These are phyloP conservation scores for Vitis amurensis DNA, from an alignment of 164 flowering plant species.

Conservation along the genomic window DNA sequence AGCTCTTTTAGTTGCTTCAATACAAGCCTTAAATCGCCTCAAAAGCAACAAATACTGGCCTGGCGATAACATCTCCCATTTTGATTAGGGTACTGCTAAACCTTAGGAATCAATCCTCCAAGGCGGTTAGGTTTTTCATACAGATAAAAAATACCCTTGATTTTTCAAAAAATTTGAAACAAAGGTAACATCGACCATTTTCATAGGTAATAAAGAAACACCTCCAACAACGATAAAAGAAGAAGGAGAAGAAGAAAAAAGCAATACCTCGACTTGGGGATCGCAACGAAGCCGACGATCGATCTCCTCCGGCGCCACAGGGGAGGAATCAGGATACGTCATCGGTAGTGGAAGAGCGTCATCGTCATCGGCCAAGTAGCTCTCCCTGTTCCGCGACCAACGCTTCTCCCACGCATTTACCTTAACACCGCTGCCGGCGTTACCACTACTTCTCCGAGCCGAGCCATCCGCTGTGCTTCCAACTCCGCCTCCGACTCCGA, in stretches of 20 bases:
- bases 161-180: too few species aligned
- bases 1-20: too few species aligned
- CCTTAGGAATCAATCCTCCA: too few species aligned
- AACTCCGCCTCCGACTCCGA: constrained; percentile 1
- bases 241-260: neutral
- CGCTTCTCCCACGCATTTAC: constrained; percentile 61
- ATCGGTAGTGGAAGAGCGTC: constrained; percentile 93
- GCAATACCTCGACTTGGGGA: constrained; percentile 63
- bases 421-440: constrained; percentile 25
- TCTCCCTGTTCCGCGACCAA: constrained; percentile 87
- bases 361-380: constrained; percentile 66
- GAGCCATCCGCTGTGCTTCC: neutral
- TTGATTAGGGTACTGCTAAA: too few species aligned
- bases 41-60: too few species aligned
- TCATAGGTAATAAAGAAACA: too few species aligned
- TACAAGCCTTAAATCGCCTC: too few species aligned
- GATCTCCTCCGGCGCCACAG: constrained; percentile 74
- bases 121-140: too few species aligned
- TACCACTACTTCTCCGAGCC: constrained; percentile 14
- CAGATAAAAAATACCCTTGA: too few species aligned
- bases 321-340: constrained; percentile 80
- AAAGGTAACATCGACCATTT: too few species aligned
- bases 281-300: constrained; percentile 71
- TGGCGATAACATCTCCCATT: too few species aligned
- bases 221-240: neutral